Conservation (phyloP, 192 early-diverging fungal genomes). For the Umbelopsis isabellina region DNA sequence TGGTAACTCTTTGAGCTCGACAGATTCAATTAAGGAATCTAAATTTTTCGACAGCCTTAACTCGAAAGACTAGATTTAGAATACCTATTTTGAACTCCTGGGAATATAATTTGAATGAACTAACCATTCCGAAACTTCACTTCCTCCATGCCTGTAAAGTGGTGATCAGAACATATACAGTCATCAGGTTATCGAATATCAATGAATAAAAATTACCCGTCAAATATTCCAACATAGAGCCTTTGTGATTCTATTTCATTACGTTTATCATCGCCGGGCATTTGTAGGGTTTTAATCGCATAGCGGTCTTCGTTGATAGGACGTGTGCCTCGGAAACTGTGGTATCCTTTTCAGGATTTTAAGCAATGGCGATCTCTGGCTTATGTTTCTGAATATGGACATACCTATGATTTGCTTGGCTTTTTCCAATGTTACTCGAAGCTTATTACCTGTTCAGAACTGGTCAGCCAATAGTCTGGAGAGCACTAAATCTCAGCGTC, state of each 20-base stretch:
- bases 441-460: slow-evolving; percentile 19
- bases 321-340: slow-evolving; percentile 57
- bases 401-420: slow-evolving; percentile 53
- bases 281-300: slow-evolving; percentile 44
- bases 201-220: slow-evolving; percentile 44
- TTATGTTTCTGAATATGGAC: background rate
- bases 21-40: slow-evolving; percentile 53
- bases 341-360: slow-evolving; percentile 15
- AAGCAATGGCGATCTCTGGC: background rate
- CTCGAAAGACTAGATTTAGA: background rate
- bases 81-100: background rate
- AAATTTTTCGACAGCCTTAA: slow-evolving; percentile 48
- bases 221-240: slow-evolving; percentile 62
- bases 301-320: slow-evolving; percentile 61
- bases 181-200: slow-evolving; percentile 1
- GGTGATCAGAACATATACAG: background rate
- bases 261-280: slow-evolving; percentile 5
- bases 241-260: slow-evolving; percentile 26
- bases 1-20: slow-evolving; percentile 41
- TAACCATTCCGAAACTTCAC: slow-evolving; percentile 42
- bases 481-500: background rate
- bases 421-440: slow-evolving; percentile 50
- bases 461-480: background rate
- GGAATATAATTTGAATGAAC: background rate
- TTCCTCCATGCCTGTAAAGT: slow-evolving; percentile 37